Base-by-base conservation (phyloP, 495 filamentous ascomycete genomes). In the Glutinoglossum americanum region DNA sequence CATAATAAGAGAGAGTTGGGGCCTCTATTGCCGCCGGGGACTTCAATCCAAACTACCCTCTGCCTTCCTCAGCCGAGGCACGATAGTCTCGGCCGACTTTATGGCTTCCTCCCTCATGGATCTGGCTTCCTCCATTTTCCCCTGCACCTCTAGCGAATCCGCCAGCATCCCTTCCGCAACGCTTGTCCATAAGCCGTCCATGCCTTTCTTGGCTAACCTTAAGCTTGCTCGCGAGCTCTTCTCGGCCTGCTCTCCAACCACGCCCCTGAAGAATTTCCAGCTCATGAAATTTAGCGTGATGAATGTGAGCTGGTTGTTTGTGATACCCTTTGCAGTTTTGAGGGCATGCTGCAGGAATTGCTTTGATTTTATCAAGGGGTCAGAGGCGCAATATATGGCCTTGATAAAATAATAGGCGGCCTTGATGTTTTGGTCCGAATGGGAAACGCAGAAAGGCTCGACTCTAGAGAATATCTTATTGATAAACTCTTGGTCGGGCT, bases 251-350 rank as follows among this genome's bases (percentile, higher is more conserved):
- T 88, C 87, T 37, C 86, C 87, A 1, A 95, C 79, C 13, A 90
- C 84, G 32, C 83, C 84, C 27, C 79, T 75, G 71, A 96, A 97
- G 67, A 97, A 88, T 49, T 80, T 77, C 66, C 73, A 77, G 62
- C 83, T 82, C 87, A 97, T 89, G 62, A 93, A 80, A 60, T 78
- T 87, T 44, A 99, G 74, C 4, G 82, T 79, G 60, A 96, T 86
- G 60, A 80, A 83, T 9, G 87, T 75, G 57, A 88, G 82, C 56
- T 92, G 90, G 51, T 69, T 72, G 63, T 87, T 84, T 54, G 69
- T 64, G 32, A 77, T 72, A 9, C 69, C 63, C 5, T 78, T 77
- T 32, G 81, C 76, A 2, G 73, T 70, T 47, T 76, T 69, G n/a
- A 83, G 71, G 0, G 80, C 81, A 47, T 73, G 72, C 59, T 85